Base-by-base conservation (phyloP, 345 rosid genomes). In the Hypericum perforatum region DNA sequence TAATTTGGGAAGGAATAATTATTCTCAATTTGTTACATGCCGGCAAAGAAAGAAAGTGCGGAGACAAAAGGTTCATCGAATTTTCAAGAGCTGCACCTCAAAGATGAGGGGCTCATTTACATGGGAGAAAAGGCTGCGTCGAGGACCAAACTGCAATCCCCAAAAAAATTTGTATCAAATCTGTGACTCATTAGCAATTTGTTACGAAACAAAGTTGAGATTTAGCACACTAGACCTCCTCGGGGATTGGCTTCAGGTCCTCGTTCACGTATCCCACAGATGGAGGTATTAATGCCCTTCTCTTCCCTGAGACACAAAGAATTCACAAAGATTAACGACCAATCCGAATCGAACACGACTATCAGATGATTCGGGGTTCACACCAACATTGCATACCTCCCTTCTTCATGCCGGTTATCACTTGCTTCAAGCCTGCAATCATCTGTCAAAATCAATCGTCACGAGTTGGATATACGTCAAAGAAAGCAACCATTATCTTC, bases 251-350 rank as follows among this genome's bases (percentile, higher is more conserved):
- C 66, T 74, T 67, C 74, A 87, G 45, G 69, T 66, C 76, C 57
- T 87, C 95, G 11, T 74, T 71, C 45, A 71, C 59, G 67, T 84
- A 91, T 64, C 96, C 96, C 29, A 59, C 75, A 6, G 89, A 81
- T 55, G 98, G 95, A 57, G 95, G 96, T 63, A 87, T 79, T 60
- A 87, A 41, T 6, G 90, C 98, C 71, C 96, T 79, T 63, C 96
- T 76, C 77, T 91, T 91, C 53, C 96, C 95, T 90, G 64, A 38
- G 10, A 7, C 7, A 13, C 5, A 52, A 64, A 48, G 12, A 50
- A 40, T 54, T 39, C 15, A 36, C 36, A 45, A 9, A 57, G 15
- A 16, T 1, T 37, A 16, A 48, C 7, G 39, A 51, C 16, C 29
- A 6, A 39, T 2, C 1, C 11, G 39, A 6, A n/a, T 44, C 5